Conservation (phyloP, 192 early-diverging fungal genomes). For the Spinellus fusiger region DNA sequence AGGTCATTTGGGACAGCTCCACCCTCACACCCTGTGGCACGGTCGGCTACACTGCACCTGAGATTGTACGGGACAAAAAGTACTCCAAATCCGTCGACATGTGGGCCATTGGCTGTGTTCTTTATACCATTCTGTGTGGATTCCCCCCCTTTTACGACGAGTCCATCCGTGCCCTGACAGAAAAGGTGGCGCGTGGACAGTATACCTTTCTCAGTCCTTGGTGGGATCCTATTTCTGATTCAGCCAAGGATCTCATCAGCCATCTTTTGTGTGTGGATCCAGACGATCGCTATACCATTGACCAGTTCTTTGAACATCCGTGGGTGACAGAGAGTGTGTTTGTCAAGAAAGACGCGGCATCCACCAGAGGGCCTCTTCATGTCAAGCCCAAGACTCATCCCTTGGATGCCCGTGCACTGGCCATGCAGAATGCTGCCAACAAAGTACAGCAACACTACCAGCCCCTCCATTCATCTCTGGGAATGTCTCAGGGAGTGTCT, state of each 20-base stretch:
- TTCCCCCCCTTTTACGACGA: slow-evolving; percentile 85
- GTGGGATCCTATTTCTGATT: slow-evolving; percentile 82
- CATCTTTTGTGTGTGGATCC: slow-evolving; percentile 68
- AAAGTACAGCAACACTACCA: slow-evolving; percentile 4
- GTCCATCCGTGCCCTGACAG: slow-evolving; percentile 67
- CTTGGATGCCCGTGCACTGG: neutral
- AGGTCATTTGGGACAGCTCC: slow-evolving; percentile 75
- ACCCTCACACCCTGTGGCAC: slow-evolving; percentile 91
- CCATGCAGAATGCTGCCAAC: slow-evolving; percentile 14
- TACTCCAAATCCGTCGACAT: slow-evolving; percentile 83
- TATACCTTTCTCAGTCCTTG: slow-evolving; percentile 83
- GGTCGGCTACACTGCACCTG: slow-evolving; percentile 89
- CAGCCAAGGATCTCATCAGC: slow-evolving; percentile 67
- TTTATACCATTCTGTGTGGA: slow-evolving; percentile 76
- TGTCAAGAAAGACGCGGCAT: neutral
- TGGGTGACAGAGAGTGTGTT: slow-evolving; percentile 43
- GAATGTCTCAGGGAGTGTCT: neutral
- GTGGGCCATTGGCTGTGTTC: slow-evolving; percentile 84
- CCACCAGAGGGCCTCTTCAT: neutral
- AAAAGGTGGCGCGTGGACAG: slow-evolving; percentile 82
- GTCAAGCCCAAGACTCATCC: neutral
- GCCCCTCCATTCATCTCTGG: neutral
- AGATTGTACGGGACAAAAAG: slow-evolving; percentile 76
- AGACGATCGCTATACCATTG: slow-evolving; percentile 65
- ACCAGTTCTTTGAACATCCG: slow-evolving; percentile 77